A percentile compares a stretch with the other conserved stretches of the same genome.
Evolutionary conservation across 305 asterid genomes (phyloP).

Genomic region (Solanum hybrid): DNA sequence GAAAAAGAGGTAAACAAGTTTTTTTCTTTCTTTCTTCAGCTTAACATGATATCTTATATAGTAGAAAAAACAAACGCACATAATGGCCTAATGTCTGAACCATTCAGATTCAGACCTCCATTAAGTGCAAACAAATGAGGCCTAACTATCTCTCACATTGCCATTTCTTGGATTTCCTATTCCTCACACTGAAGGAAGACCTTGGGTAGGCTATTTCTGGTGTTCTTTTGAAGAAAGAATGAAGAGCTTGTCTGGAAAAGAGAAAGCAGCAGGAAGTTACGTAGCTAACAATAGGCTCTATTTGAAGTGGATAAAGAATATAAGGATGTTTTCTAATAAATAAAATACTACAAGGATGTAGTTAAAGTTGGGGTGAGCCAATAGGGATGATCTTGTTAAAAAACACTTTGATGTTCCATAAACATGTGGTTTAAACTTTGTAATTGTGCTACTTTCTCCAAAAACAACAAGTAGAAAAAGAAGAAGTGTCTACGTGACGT

Average conservation of each 20-base stretch:
- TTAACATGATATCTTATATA: not conserved
- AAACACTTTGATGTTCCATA: not conserved
- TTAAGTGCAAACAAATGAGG: not conserved
- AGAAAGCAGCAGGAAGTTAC: not conserved
- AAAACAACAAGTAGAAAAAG: not conserved
- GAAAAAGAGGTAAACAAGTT: conserved; percentile 74
- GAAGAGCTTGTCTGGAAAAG: not conserved
- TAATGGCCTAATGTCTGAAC: not conserved
- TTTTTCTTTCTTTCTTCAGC: conserved; percentile 1
- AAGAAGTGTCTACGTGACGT: not conserved
- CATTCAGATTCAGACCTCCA: not conserved
- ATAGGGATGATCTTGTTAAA: not conserved
- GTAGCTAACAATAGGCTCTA: not conserved
- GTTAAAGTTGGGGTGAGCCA: not conserved
- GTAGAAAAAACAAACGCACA: not conserved
- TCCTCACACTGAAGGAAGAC: not conserved
- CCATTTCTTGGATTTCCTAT: conserved; percentile 19
- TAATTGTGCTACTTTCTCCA: not conserved
- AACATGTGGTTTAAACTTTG: not conserved
- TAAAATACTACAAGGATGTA: not conserved
- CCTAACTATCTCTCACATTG: conserved; percentile 15
- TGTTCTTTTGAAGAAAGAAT: not conserved
- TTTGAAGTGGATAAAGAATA: not conserved
- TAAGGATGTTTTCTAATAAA: not conserved
- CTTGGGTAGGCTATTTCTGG: not conserved